Evolutionary conservation across 2,329 filamentous ascomycete species (phyloP).

Genomic region (Leptographium wingfieldii): DNA sequence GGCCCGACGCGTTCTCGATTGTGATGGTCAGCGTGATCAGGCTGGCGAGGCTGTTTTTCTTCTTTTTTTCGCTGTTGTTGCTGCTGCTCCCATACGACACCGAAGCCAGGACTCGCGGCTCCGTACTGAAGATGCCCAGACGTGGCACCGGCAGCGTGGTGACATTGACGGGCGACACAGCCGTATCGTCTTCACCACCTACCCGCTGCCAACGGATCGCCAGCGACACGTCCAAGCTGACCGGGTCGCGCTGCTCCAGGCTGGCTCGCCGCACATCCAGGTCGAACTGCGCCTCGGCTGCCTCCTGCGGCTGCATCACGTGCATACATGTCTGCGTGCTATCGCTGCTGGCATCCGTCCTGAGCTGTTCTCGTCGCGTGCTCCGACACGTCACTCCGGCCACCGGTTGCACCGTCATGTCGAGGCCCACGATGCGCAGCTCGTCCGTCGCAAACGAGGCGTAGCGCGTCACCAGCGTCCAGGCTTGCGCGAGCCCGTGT

Average conservation of each 20-base stretch:
- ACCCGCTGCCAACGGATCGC: constrained; percentile 64
- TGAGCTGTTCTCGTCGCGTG: constrained; percentile 19
- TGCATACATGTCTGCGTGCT: constrained; percentile 10
- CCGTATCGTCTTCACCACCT: constrained; percentile 15
- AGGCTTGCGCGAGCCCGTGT: constrained; percentile 63
- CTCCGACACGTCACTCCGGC: constrained; percentile 49
- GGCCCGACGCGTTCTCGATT: constrained; percentile 86
- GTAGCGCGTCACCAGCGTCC: constrained; percentile 61
- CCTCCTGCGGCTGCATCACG: constrained; percentile 49
- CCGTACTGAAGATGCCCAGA: constrained; percentile 66
- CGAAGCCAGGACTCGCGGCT: constrained; percentile 69
- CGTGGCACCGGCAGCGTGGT: constrained; percentile 66
- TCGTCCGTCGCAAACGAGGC: constrained; percentile 69
- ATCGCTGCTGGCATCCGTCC: constrained; percentile 25
- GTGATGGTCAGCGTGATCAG: constrained; percentile 36
- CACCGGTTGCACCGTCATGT: constrained; percentile 32
- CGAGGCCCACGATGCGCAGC: constrained; percentile 49
- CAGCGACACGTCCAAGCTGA: constrained; percentile 62
- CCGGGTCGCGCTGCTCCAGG: constrained; percentile 70
- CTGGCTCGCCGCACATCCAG: constrained; percentile 62
- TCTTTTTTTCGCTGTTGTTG: not conserved
- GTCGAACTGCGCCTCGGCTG: constrained; percentile 60
- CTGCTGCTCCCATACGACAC: constrained; percentile 20
- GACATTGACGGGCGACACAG: constrained; percentile 32
- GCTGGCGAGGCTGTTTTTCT: too few relatives aligned